These are phyloP conservation scores for Vitis labrusca DNA, from an alignment of 164 flowering plant genomes.

Conservation along the genomic window DNA sequence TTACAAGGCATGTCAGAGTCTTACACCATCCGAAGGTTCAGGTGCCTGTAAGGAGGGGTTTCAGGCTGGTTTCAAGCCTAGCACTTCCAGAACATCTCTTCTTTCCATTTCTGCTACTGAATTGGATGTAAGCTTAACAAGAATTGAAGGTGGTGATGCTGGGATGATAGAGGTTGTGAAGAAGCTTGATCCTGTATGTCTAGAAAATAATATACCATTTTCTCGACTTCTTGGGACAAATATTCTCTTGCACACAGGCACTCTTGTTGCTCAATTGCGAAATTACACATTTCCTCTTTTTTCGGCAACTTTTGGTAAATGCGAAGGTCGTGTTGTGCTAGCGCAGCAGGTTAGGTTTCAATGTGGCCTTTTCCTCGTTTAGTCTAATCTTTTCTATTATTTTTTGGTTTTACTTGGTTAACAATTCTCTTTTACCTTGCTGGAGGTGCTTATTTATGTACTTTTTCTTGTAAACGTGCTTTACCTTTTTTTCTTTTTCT, in stretches of 20 bases:
- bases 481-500: no score
- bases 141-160: conserved; percentile 83
- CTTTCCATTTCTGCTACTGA: conserved; percentile 78
- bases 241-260: conserved; percentile 58
- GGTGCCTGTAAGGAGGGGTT: conserved; percentile 87
- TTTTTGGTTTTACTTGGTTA: neutral
- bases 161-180: conserved; percentile 89
- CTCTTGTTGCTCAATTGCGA: conserved; percentile 73
- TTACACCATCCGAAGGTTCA: conserved; percentile 71
- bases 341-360: conserved; percentile 86
- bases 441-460: neutral
- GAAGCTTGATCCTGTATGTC: conserved; percentile 81
- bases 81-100: conserved; percentile 74
- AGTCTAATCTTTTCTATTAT: neutral
- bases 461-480: neutral
- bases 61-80: conserved; percentile 89
- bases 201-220: conserved; percentile 76
- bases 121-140: conserved; percentile 67
- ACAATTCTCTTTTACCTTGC: no score
- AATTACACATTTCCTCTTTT: conserved; percentile 81
- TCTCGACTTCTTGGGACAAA: conserved; percentile 81
- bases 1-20: conserved; percentile 75
- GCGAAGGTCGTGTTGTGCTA: conserved; percentile 85
- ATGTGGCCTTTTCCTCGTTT: neutral
- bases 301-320: conserved; percentile 72